phyloP scores from a whole-genome alignment of 208 protist genomes.

The Balamuthia mandrillaris region DNA sequence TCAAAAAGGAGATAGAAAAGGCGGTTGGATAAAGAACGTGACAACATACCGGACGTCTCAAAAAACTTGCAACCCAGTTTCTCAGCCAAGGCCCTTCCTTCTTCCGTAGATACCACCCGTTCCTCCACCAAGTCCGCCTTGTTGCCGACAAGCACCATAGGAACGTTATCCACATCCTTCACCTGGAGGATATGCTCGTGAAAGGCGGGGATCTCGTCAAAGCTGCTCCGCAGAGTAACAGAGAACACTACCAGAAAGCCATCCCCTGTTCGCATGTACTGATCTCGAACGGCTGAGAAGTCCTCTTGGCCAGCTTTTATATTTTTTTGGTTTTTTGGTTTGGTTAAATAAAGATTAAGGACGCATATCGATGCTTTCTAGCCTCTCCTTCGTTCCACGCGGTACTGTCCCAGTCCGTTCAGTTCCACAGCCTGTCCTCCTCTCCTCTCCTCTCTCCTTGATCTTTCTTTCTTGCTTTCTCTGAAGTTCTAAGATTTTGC shows the following conservation, averaged over 20 bases:
- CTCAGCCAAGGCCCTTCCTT: constrained; percentile 49
- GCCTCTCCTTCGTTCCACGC: background rate
- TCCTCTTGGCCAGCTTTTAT: background rate
- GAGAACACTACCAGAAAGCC: constrained; percentile 71
- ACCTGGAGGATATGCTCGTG: constrained; percentile 74
- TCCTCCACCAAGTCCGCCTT: constrained; percentile 71
- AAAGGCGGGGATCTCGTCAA: constrained; percentile 71
- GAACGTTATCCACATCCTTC: constrained; percentile 62
- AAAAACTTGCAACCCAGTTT: too few species aligned
- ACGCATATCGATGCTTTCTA: too few species aligned
- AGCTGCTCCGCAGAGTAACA: constrained; percentile 65
- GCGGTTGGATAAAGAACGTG: too few species aligned
- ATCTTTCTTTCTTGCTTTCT: background rate
- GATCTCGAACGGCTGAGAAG: constrained; percentile 21
- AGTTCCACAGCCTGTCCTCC: background rate
- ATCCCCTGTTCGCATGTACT: constrained; percentile 44
- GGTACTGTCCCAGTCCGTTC: too few species aligned
- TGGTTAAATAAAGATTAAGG: too few species aligned
- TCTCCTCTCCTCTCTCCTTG: background rate
- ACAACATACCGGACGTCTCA: too few species aligned
- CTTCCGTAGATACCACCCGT: constrained; percentile 45
- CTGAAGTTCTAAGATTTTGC: too few species aligned
- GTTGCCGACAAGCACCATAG: constrained; percentile 71
- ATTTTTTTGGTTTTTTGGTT: too few species aligned
- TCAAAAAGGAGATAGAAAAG: too few species aligned